Evolutionary conservation across 2,329 filamentous ascomycete species (phyloP).

Genomic region (Stemphylium beticola): DNA sequence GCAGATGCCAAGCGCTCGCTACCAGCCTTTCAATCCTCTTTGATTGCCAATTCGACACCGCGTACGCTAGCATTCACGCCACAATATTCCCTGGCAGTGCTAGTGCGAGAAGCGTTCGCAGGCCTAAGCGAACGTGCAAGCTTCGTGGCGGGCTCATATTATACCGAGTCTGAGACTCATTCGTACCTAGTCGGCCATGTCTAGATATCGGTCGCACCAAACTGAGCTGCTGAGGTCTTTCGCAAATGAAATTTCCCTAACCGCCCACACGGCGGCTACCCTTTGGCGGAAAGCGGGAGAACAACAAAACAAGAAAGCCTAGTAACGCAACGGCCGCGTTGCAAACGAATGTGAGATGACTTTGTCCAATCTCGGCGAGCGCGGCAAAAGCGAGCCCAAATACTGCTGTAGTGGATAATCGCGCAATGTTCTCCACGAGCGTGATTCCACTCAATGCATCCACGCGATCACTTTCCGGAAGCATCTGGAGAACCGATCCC

Average conservation of each 20-base stretch:
- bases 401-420: constrained; percentile 65
- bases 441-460: constrained; percentile 74
- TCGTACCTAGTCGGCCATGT: no score
- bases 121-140: no score
- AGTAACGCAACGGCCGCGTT: constrained; percentile 67
- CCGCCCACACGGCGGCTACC: constrained; percentile 38
- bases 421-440: constrained; percentile 71
- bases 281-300: constrained; percentile 55
- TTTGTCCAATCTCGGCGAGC: constrained; percentile 65
- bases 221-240: not conserved
- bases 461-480: constrained; percentile 63
- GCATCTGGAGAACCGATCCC: constrained; percentile 76
- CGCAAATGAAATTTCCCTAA: not conserved
- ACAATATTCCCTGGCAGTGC: no score
- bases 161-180: no score
- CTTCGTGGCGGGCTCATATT: no score
- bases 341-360: constrained; percentile 69
- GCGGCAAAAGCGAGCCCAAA: constrained; percentile 72
- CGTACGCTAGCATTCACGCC: not conserved
- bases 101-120: no score
- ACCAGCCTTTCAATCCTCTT: not conserved
- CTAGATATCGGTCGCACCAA: not conserved
- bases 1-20: not conserved
- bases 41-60: not conserved
- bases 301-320: constrained; percentile 55